Conservation (phyloP, 2,329 filamentous ascomycete genomes). For the Hypoxylon sp. region DNA sequence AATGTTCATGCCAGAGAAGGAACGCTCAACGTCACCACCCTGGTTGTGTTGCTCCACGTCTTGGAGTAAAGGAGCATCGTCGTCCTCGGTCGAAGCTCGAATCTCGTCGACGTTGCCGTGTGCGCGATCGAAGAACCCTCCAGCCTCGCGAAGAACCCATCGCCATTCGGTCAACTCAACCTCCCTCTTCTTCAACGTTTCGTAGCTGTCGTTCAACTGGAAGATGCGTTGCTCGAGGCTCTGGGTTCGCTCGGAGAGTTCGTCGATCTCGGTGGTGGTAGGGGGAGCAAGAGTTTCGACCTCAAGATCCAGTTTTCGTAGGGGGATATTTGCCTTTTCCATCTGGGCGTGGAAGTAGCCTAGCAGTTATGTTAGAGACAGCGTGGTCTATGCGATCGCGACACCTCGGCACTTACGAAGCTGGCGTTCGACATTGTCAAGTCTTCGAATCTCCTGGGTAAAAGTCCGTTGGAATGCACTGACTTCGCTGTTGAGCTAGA, state of each 20-base stretch:
- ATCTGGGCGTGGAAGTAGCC: conserved; percentile 97
- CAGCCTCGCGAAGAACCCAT: conserved; percentile 96
- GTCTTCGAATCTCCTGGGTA: conserved; percentile 94
- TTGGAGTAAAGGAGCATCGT: conserved; percentile 92
- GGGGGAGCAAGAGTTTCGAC: conserved; percentile 87
- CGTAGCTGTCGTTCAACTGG: conserved; percentile 97
- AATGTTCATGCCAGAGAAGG: conserved; percentile 98
- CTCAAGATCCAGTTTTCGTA: conserved; percentile 93
- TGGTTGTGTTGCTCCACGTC: conserved; percentile 88
- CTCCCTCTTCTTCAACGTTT: conserved; percentile 97
- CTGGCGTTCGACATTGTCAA: conserved; percentile 98
- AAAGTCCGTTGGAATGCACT: conserved; percentile 97
- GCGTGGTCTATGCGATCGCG: conserved; percentile 16
- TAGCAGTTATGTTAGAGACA: conserved; percentile 58
- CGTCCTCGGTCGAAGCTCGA: conserved; percentile 87
- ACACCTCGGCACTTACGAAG: conserved; percentile 76
- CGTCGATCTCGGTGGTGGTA: conserved; percentile 94
- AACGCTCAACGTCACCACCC: conserved; percentile 80
- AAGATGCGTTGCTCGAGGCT: conserved; percentile 91
- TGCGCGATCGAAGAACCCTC: conserved; percentile 96
- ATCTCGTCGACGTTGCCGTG: conserved; percentile 98
- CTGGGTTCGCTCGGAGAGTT: conserved; percentile 92
- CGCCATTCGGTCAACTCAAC: conserved; percentile 98
- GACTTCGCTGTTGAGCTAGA: conserved; percentile 89
- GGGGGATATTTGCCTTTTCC: conserved; percentile 89